Evolutionary conservation across 805 yeast species (phyloP).

Genomic region (Wickerhamiella qilinensis): DNA sequence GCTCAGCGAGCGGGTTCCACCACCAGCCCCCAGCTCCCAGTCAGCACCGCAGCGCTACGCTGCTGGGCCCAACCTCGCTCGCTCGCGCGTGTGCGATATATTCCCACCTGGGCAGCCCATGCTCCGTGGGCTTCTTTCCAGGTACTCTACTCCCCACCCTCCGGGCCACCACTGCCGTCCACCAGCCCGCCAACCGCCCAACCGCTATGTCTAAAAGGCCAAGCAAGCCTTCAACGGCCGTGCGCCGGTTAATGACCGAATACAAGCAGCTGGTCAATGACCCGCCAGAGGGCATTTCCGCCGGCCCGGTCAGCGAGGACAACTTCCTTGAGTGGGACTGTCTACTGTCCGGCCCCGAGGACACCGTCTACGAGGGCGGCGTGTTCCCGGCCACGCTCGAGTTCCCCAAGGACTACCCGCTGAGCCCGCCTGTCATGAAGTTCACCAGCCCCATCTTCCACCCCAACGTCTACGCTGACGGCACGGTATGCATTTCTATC

Average conservation of each 20-base stretch:
- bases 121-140: too few relatives aligned
- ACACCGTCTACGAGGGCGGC: slow-evolving; percentile 74
- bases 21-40: neutral
- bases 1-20: neutral
- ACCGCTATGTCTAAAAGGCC: too few relatives aligned
- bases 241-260: slow-evolving; percentile 72
- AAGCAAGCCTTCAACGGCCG: slow-evolving; percentile 41
- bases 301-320: slow-evolving; percentile 71
- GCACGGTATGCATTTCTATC: slow-evolving; percentile 90
- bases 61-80: neutral
- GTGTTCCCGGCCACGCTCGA: slow-evolving; percentile 61
- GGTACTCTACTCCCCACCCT: too few relatives aligned
- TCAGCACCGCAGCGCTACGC: neutral
- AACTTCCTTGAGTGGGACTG: slow-evolving; percentile 74
- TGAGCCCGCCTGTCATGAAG: slow-evolving; percentile 61
- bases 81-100: neutral
- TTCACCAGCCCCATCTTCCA: slow-evolving; percentile 75
- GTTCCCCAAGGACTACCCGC: slow-evolving; percentile 69
- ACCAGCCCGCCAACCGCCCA: too few relatives aligned
- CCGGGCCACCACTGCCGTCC: too few relatives aligned
- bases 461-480: slow-evolving; percentile 87
- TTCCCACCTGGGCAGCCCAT: too few relatives aligned
- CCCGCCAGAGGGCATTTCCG: slow-evolving; percentile 89
- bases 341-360: slow-evolving; percentile 66
- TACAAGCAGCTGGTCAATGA: slow-evolving; percentile 72